These are phyloP conservation scores for Blastomyces parvus DNA, from an alignment of 2,329 filamentous ascomycete genomes.

Conservation along the genomic window DNA sequence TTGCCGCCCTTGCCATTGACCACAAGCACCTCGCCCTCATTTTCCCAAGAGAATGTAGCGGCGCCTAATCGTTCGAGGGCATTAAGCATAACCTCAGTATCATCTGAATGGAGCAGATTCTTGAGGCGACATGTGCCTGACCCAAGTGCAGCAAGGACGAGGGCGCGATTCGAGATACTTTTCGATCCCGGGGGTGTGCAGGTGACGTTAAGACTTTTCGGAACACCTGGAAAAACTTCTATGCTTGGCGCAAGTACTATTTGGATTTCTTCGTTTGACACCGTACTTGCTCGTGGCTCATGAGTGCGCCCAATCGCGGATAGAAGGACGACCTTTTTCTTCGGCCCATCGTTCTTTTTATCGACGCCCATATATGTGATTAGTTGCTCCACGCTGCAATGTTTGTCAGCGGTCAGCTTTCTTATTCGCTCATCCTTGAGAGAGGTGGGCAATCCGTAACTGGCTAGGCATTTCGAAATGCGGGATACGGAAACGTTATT, in stretches of 20 bases:
- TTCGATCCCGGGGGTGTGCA: constrained; percentile 92
- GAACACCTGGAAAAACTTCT: constrained; percentile 62
- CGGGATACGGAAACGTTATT: constrained; percentile 80
- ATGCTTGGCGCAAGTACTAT: constrained; percentile 74
- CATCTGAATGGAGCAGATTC: constrained; percentile 90
- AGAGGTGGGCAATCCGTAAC: constrained; percentile 80
- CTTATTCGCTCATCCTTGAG: constrained; percentile 73
- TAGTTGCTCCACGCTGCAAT: constrained; percentile 75
- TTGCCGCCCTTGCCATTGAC: constrained; percentile 85
- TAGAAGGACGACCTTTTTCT: constrained; percentile 92
- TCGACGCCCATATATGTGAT: constrained; percentile 93
- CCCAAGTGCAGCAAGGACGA: constrained; percentile 87
- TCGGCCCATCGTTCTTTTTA: constrained; percentile 93
- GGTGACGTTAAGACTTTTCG: constrained; percentile 54
- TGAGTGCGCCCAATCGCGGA: constrained; percentile 81
- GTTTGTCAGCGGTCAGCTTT: constrained; percentile 73
- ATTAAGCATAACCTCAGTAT: constrained; percentile 93
- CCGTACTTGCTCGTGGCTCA: constrained; percentile 78
- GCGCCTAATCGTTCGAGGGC: constrained; percentile 78
- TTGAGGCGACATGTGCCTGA: constrained; percentile 76
- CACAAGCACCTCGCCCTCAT: constrained; percentile 81
- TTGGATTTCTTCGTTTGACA: constrained; percentile 75
- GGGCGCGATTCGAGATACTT: constrained; percentile 90
- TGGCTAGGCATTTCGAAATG: constrained; percentile 85
- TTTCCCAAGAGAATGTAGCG: constrained; percentile 86